phyloP scores from a whole-genome alignment of 129 eudicot genomes.

The Kitagawia praeruptora region DNA sequence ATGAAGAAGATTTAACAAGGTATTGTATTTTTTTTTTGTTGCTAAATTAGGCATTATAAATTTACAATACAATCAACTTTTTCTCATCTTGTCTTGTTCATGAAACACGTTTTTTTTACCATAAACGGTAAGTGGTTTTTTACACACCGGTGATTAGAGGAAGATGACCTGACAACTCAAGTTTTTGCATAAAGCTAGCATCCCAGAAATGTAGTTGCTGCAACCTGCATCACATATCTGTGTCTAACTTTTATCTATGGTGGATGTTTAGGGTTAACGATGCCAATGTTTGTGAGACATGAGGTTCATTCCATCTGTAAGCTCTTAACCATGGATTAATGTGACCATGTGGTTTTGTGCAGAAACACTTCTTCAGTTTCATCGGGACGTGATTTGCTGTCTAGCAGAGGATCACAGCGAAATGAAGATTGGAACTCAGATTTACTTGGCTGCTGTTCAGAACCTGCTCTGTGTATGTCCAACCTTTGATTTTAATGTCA shows the following conservation, averaged over 20 bases:
- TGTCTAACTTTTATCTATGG: neutral
- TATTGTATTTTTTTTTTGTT: neutral
- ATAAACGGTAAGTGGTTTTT: neutral
- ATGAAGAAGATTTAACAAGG: neutral
- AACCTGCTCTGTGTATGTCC: slow-evolving; percentile 84
- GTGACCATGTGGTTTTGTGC: slow-evolving; percentile 24
- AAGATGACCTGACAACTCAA: neutral
- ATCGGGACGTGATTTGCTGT: slow-evolving; percentile 48
- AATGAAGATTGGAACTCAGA: slow-evolving; percentile 86
- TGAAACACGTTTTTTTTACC: neutral
- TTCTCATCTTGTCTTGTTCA: neutral
- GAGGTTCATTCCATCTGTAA: neutral
- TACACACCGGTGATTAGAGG: neutral
- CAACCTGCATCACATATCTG: neutral
- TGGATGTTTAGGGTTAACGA: neutral
- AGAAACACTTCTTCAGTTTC: slow-evolving; percentile 61
- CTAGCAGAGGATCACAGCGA: slow-evolving; percentile 42
- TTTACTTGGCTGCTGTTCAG: slow-evolving; percentile 93
- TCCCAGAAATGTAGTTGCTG: neutral
- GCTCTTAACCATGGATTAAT: neutral
- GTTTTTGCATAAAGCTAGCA: neutral
- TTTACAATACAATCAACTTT: neutral
- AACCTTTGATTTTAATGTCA: slow-evolving; percentile 5
- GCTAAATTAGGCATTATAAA: too few relatives aligned
- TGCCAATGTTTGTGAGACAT: neutral